These are phyloP conservation scores for Xenosphaeropsis pyriputrescens DNA, from an alignment of 2,329 filamentous ascomycete genomes.

Conservation along the genomic window DNA sequence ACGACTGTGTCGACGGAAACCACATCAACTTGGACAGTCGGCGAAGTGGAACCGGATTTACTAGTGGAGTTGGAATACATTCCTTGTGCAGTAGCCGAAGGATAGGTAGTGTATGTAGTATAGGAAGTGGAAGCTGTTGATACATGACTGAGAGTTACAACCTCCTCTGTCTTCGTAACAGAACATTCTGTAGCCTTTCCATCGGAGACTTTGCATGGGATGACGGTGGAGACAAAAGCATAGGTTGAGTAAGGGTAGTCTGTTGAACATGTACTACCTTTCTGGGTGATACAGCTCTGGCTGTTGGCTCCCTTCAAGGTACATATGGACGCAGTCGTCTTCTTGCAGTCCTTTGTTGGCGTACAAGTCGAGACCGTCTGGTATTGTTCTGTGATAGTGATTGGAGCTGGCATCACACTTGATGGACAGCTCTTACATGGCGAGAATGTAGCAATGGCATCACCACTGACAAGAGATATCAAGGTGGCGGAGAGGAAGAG, in stretches of 20 bases:
- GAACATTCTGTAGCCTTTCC: too few species aligned
- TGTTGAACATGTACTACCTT: not conserved
- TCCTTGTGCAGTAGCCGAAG: conserved; percentile 1
- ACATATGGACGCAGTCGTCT: not conserved
- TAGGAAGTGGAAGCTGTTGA: not conserved
- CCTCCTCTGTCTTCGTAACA: conserved; percentile 5
- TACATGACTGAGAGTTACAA: not conserved
- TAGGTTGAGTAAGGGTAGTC: conserved; percentile 2
- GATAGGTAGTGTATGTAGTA: conserved; percentile 1
- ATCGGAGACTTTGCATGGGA: too few species aligned
- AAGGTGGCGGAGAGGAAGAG: not conserved
- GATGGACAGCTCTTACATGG: conserved; percentile 5
- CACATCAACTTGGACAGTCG: too few species aligned
- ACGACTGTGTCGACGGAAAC: not conserved
- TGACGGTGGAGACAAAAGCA: conserved; percentile 5
- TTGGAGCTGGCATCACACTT: not conserved
- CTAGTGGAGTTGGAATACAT: not conserved
- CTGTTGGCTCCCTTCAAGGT: too few species aligned
- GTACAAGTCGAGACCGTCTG: conserved; percentile 5
- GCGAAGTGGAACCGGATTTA: too few species aligned
- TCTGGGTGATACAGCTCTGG: too few species aligned
- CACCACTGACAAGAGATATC: not conserved
- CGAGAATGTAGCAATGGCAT: conserved; percentile 3
- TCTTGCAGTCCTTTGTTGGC: not conserved
- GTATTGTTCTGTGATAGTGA: conserved; percentile 6